Base-by-base conservation (phyloP, 805 yeast genomes). In the Kuraishia cidri region DNA sequence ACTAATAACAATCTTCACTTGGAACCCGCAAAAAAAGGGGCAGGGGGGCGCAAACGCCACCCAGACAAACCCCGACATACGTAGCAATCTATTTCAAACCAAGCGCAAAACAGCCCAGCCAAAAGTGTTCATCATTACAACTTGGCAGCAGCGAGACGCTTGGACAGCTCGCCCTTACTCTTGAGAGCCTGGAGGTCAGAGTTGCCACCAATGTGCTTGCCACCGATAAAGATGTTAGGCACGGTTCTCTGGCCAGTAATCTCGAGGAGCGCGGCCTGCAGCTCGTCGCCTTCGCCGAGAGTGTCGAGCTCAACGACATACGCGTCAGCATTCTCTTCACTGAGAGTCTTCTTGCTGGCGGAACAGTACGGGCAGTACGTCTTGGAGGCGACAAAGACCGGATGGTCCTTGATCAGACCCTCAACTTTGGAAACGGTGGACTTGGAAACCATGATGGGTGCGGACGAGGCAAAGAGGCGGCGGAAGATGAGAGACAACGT, bases 121-220 rank as follows among this genome's bases (percentile, higher is more conserved):
- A n/a, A n/a, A n/a, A n/a, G n/a, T n/a, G n/a, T n/a, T n/a, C n/a
- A n/a, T n/a, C n/a, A n/a, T n/a, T n/a, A n/a, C n/a, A n/a, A n/a
- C n/a, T n/a, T n/a, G n/a, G n/a, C 35, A 30, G 39, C 38, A 5
- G 24, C 21, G 15, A 41, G 22, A 9, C 12, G 26, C 23, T 32
- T 11, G 26, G 31, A 31, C 50, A 85, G 71, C 57, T 76, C 54
- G 45, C 81, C 92, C 29, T 57, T 47, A 16, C 75, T 66, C 44
- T 72, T 66, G 54, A 88, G 69, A 33, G 70, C 66, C 61, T 87
- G 94, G 42, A 90, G 64, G 46, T 85, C 95, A 25, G 88, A 79
- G 71, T 87, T 85, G 40, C 98, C 98, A 39, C 98, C 98, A 50
- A 90, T 75, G 66, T 87, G 96, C 61, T 88, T 71, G 39, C 95